A percentile compares a stretch with the other conserved stretches of the same genome.
Evolutionary conservation across 176 grass and related monocot genomes (phyloP).

Genomic region (Melocanna baccifera): DNA sequence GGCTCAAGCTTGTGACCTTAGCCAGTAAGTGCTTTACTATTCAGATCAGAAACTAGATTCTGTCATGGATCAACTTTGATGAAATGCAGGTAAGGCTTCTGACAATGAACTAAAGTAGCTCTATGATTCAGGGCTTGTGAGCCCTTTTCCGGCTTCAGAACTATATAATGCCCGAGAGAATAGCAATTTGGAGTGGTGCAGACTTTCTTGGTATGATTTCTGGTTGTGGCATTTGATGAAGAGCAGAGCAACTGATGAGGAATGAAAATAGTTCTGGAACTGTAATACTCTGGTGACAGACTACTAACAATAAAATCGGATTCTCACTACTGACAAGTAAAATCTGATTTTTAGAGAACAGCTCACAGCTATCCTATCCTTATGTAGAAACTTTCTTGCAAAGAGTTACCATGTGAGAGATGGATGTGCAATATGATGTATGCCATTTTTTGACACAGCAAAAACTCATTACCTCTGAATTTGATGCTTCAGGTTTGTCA

Average conservation of each 20-base stretch:
- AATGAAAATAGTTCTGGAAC: not conserved
- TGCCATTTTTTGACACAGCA: not conserved
- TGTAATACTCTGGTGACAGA: not conserved
- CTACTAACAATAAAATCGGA: not conserved
- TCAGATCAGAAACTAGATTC: not conserved
- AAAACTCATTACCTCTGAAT: conserved; percentile 28
- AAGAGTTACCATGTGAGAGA: not conserved
- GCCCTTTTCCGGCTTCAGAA: not conserved
- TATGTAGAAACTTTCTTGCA: not conserved
- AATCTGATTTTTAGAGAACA: not conserved
- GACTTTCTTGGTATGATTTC: not conserved
- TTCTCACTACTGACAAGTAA: not conserved
- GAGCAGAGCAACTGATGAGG: not conserved
- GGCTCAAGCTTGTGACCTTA: not conserved
- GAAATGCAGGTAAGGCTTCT: not conserved
- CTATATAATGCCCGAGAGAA: not conserved
- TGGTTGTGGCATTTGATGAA: not conserved
- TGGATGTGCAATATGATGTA: not conserved
- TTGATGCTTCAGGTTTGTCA: conserved; percentile 11
- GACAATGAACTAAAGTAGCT: not conserved
- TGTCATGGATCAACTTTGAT: not conserved
- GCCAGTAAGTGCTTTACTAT: not conserved
- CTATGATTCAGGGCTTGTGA: not conserved
- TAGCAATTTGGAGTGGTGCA: not conserved
- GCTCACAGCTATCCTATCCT: not conserved